Evolutionary conservation across 1,284 basidiomycete genomes (phyloP), one percentile per base, ranked within the genome.

Genomic region (Chalciporus sp.): DNA sequence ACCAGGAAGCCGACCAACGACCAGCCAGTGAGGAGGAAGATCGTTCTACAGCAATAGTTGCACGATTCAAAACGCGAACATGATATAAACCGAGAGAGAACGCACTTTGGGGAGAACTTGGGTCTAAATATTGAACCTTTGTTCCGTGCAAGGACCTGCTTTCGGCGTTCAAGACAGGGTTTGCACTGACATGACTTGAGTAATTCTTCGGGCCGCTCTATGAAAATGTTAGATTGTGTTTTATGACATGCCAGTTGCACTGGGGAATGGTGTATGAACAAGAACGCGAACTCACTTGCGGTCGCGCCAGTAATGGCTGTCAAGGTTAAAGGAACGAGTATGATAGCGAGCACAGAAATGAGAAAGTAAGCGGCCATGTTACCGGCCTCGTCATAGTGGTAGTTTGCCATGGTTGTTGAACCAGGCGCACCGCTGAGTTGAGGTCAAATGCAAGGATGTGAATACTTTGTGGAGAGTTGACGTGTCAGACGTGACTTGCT

Each of bases 281-380:
- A 17, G 20, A 20, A 4, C 8, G n/a, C 17, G 44, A 35, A 56
- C 62, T 42, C 14, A 81, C 84, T 76, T 57, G 68, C 58, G 35
- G 63, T 55, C 16, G 68, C 60, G 48, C 78, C 73, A 53, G 66
- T 67, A 33, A 82, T 59, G 20, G 80, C 69, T 6, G 84, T 76
- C 56, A 90, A 66, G 0, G 92, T 90, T 58, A 88, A 70, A 0
- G 94, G 94, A 42, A 93, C 71, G 54, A 96, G 84, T 52, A 93
- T 68, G 60, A 95, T 79, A 50, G 85, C 84, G 60, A 96, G 85
- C 69, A 94, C 88, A 8, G 92, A 92, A 54, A 95, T 84, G 57
- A 93, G 75, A 73, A 95, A 95, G 76, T 94, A 95, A 29, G 88
- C 83, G 64, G 93, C 92, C 83, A 95, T 89, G 61, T 86, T 87